Percentiles rank a stretch among this genome's conserved stretches.
These are phyloP conservation scores for Plectosphaerella plurivora DNA, from an alignment of 2,329 filamentous ascomycete species.

Conservation along the genomic window DNA sequence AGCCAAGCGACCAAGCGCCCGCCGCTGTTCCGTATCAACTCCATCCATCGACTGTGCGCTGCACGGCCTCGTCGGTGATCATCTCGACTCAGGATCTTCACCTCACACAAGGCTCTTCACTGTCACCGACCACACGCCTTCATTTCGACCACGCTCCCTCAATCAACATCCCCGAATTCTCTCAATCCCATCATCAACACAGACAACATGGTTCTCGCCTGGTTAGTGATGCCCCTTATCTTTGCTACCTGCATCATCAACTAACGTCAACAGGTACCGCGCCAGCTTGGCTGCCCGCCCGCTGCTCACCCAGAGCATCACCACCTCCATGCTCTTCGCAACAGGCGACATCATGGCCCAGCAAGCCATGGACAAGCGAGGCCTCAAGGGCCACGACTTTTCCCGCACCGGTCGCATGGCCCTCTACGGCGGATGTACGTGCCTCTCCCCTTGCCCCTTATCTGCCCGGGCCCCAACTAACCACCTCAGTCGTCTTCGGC, in stretches of 20 bases:
- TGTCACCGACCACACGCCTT: background rate
- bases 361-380: conserved; percentile 80
- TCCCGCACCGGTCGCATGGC: conserved; percentile 76
- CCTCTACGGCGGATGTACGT: conserved; percentile 70
- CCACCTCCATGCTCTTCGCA: conserved; percentile 87
- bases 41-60: background rate
- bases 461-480: conserved; percentile 1
- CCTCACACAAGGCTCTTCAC: background rate
- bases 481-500: conserved; percentile 67
- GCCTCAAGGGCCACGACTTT: conserved; percentile 71
- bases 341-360: conserved; percentile 89
- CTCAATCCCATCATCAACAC: background rate
- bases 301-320: conserved; percentile 84
- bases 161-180: background rate
- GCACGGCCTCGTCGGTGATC: background rate
- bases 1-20: too few relatives aligned
- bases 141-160: background rate
- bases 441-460: conserved; percentile 1
- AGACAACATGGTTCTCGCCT: background rate
- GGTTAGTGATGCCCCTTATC: background rate
- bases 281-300: conserved; percentile 74
- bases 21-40: background rate
- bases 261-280: conserved; percentile 66
- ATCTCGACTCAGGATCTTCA: background rate
- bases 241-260: background rate